phyloP scores from a whole-genome alignment of 768 basidiomycete genomes.

The Boletus vermiculosoides region DNA sequence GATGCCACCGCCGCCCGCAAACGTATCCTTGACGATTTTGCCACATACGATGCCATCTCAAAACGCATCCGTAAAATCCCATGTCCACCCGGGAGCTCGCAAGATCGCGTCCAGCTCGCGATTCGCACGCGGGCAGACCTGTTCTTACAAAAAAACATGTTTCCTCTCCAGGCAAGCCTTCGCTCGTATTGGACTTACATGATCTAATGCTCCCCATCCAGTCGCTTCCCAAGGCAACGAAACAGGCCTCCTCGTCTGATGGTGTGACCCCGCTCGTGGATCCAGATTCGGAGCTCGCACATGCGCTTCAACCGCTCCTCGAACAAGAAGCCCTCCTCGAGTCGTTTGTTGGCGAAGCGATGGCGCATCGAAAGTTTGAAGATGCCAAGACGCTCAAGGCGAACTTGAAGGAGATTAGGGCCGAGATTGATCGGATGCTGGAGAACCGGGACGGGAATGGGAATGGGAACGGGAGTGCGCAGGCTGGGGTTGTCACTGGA shows the following conservation, averaged over 20 bases:
- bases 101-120: constrained; percentile 81
- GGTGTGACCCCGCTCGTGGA: constrained; percentile 41
- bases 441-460: constrained; percentile 28
- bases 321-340: constrained; percentile 94
- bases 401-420: constrained; percentile 79
- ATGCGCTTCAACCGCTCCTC: constrained; percentile 78
- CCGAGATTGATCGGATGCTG: constrained; percentile 75
- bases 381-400: constrained; percentile 83
- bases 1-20: constrained; percentile 75
- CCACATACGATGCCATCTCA: constrained; percentile 84
- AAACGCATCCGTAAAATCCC: constrained; percentile 81
- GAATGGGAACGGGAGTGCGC: background rate
- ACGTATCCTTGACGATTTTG: constrained; percentile 78
- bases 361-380: constrained; percentile 89
- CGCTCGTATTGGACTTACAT: background rate
- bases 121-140: constrained; percentile 71
- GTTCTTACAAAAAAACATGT: constrained; percentile 90
- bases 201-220: constrained; percentile 12
- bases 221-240: constrained; percentile 51
- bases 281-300: constrained; percentile 68
- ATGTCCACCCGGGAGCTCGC: constrained; percentile 64
- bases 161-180: constrained; percentile 39
- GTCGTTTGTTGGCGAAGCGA: constrained; percentile 87
- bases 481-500: background rate
- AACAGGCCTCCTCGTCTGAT: constrained; percentile 17